A percentile compares a stretch with the other conserved stretches of the same genome.
Evolutionary conservation across 2,329 filamentous ascomycete species (phyloP).

Genomic region (Fusarium irregulare): DNA sequence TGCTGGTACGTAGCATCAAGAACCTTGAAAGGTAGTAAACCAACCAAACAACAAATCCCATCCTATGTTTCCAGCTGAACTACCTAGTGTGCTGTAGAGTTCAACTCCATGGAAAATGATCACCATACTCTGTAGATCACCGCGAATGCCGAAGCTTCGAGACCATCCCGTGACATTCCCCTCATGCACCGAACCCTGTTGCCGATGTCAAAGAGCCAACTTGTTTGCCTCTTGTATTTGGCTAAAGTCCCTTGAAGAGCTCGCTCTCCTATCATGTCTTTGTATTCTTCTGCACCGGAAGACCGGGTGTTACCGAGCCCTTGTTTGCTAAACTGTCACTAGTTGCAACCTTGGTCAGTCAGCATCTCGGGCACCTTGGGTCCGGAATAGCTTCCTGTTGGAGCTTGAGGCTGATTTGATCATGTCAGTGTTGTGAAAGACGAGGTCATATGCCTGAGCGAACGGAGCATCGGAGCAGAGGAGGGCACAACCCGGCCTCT

Average conservation of each 20-base stretch:
- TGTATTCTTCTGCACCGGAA: constrained; percentile 8
- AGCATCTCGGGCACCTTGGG: constrained; percentile 5
- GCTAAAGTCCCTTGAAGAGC: neutral
- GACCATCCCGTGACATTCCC: constrained; percentile 34
- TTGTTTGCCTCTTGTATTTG: neutral
- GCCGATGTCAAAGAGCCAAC: neutral
- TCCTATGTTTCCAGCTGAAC: constrained; percentile 1
- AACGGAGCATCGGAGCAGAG: neutral
- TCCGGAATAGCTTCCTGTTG: constrained; percentile 33
- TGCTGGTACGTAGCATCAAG: constrained; percentile 8
- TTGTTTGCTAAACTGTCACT: constrained; percentile 2
- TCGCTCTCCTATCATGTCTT: constrained; percentile 9
- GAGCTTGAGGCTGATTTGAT: constrained; percentile 7
- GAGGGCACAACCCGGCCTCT: neutral
- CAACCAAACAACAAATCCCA: constrained; percentile 10
- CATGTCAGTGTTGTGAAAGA: neutral
- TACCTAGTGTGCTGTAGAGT: constrained; percentile 2
- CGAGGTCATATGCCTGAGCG: neutral
- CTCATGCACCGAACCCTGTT: constrained; percentile 34
- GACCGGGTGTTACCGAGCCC: constrained; percentile 11
- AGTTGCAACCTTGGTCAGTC: constrained; percentile 22
- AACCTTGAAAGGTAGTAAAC: neutral
- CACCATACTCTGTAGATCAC: constrained; percentile 26
- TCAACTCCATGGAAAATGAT: neutral
- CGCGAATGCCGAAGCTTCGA: constrained; percentile 13